phyloP scores from a whole-genome alignment of 306 rosid genomes.

The Dalbergia cultrata region DNA sequence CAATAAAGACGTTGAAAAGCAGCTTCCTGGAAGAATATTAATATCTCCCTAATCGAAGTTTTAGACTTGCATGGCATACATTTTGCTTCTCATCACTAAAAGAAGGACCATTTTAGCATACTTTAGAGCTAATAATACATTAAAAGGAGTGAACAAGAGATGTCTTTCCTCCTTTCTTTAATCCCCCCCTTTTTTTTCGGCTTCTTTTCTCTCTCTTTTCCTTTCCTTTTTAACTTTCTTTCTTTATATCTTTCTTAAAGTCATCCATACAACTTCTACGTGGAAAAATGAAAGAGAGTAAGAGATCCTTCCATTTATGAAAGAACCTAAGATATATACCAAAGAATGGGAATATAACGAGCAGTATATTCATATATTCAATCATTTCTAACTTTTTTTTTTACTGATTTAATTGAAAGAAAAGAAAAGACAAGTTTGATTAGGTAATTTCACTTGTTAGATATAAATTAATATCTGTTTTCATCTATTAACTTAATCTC shows the following conservation, averaged over 20 bases:
- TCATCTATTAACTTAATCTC: no score
- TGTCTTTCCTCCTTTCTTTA: slow-evolving; percentile 63
- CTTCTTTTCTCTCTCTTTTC: background rate
- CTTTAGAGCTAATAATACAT: slow-evolving; percentile 58
- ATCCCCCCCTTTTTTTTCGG: slow-evolving; percentile 4
- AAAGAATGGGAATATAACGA: slow-evolving; percentile 45
- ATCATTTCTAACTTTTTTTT: slow-evolving; percentile 29
- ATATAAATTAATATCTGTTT: no score
- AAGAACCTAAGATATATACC: slow-evolving; percentile 35
- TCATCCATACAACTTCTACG: slow-evolving; percentile 59
- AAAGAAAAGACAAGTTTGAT: slow-evolving; percentile 32
- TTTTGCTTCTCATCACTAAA: slow-evolving; percentile 38
- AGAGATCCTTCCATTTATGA: slow-evolving; percentile 53
- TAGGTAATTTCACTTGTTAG: slow-evolving; percentile 17
- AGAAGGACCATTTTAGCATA: slow-evolving; percentile 51
- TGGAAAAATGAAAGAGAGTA: slow-evolving; percentile 3
- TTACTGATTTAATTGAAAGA: slow-evolving; percentile 15
- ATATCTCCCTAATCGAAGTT: slow-evolving; percentile 43
- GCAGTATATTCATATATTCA: slow-evolving; percentile 59
- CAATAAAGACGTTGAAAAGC: slow-evolving; percentile 55
- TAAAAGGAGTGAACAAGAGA: slow-evolving; percentile 77
- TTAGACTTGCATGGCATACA: slow-evolving; percentile 60
- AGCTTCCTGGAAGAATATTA: slow-evolving; percentile 42
- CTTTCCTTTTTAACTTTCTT: slow-evolving; percentile 27
- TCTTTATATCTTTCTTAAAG: slow-evolving; percentile 61